phyloP scores from a whole-genome alignment of 768 basidiomycete species.

The Hypholoma sublateritium region DNA sequence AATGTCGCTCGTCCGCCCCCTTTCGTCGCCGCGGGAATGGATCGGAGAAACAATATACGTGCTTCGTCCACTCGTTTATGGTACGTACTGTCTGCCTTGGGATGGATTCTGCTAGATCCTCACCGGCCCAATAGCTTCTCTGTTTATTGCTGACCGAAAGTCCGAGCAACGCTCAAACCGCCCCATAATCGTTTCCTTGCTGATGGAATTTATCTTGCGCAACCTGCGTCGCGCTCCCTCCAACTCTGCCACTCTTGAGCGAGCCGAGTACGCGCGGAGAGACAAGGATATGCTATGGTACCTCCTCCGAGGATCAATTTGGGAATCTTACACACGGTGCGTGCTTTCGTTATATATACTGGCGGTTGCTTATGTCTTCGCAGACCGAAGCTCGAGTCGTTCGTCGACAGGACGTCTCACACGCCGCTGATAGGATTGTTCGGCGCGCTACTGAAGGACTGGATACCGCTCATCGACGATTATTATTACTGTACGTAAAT shows the following conservation, averaged over 20 bases:
- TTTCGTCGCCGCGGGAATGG: slow-evolving; percentile 73
- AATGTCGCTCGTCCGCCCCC: slow-evolving; percentile 58
- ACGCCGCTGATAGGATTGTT: slow-evolving; percentile 69
- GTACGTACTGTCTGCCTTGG: slow-evolving; percentile 32
- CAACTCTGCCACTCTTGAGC: slow-evolving; percentile 62
- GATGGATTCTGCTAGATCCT: not conserved
- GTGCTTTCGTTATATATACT: slow-evolving; percentile 11
- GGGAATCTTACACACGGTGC: slow-evolving; percentile 77
- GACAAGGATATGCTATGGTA: slow-evolving; percentile 86
- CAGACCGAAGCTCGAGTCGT: slow-evolving; percentile 73
- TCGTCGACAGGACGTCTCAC: slow-evolving; percentile 53
- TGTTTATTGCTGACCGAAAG: slow-evolving; percentile 41
- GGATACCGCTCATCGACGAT: slow-evolving; percentile 87
- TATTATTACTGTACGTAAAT: slow-evolving; percentile 85
- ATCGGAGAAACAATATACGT: slow-evolving; percentile 70
- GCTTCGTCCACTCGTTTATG: slow-evolving; percentile 75
- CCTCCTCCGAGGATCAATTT: slow-evolving; percentile 82
- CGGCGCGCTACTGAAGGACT: slow-evolving; percentile 72
- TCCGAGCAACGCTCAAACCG: slow-evolving; percentile 45
- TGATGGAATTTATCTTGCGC: slow-evolving; percentile 73
- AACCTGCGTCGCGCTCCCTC: slow-evolving; percentile 69
- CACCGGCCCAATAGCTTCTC: slow-evolving; percentile 27
- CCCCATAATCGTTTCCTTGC: slow-evolving; percentile 63
- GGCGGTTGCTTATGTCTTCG: not conserved
- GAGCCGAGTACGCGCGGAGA: slow-evolving; percentile 76